Evolutionary conservation across 805 yeast species (phyloP).

Genomic region (Candida jianshihensis): DNA sequence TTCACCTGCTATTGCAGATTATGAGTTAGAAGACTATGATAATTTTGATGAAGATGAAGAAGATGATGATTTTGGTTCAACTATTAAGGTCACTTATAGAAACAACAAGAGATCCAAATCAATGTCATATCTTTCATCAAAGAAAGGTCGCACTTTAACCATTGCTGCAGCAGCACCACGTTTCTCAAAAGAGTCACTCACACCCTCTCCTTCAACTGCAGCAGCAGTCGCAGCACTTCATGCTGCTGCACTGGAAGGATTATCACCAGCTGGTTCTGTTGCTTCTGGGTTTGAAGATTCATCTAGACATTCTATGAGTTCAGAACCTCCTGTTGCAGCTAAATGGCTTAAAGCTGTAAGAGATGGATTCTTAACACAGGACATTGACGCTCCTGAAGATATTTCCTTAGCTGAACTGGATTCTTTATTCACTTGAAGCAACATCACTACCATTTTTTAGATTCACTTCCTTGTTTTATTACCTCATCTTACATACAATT

Average conservation of each 20-base stretch:
- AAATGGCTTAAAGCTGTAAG: slow-evolving; percentile 71
- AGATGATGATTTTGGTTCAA: slow-evolving; percentile 36
- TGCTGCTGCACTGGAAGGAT: slow-evolving; percentile 53
- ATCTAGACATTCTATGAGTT: slow-evolving; percentile 13
- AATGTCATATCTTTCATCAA: slow-evolving; percentile 46
- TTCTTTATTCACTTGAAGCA: slow-evolving; percentile 32
- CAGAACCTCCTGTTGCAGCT: slow-evolving; percentile 33
- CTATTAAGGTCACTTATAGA: slow-evolving; percentile 33
- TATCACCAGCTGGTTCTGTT: slow-evolving; percentile 33
- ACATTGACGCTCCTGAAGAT: slow-evolving; percentile 75
- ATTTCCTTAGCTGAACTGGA: slow-evolving; percentile 65
- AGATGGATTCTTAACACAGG: slow-evolving; percentile 71
- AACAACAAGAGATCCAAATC: slow-evolving; percentile 58
- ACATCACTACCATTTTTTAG: too few species aligned
- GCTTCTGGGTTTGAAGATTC: slow-evolving; percentile 21
- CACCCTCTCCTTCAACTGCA: slow-evolving; percentile 56
- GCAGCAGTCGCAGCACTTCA: slow-evolving; percentile 73
- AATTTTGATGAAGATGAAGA: slow-evolving; percentile 25
- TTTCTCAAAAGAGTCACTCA: slow-evolving; percentile 53
- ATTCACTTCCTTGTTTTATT: slow-evolving; percentile 3
- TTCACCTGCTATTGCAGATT: slow-evolving; percentile 28
- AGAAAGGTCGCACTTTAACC: slow-evolving; percentile 43
- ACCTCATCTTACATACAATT: too few species aligned
- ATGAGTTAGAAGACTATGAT: slow-evolving; percentile 41
- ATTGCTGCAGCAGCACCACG: slow-evolving; percentile 85